Evolutionary conservation across 768 basidiomycete species (phyloP), one percentile per base, ranked within the genome.

Genomic region (Artomyces pyxidatus): DNA sequence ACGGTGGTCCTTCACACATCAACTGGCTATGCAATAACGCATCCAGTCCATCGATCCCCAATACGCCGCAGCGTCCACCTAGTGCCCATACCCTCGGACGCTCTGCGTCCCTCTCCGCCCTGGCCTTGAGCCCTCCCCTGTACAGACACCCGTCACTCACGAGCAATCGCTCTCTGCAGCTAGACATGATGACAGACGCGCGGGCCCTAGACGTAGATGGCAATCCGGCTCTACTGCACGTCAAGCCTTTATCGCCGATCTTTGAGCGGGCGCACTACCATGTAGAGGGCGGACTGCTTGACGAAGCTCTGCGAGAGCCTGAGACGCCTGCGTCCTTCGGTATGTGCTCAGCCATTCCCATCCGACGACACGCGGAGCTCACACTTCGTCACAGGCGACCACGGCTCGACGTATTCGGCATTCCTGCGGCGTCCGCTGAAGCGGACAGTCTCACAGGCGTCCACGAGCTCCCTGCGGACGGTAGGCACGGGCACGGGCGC

Each of bases 381-480:
- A 11, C 17, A n/a, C 9, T 23, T 30, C 22, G 50, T 45, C 30
- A 38, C 49, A 48, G 50, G 38, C 16, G 30, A 29, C 25, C 37
- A 45, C 17, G 45, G 51, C n/a, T 56, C 59, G 22, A 46, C 62
- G 26, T 72, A 76, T 54, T 71, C 73, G 7, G 67, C 79, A 0
- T 86, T 87, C 59, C 68, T 87, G 39, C 71, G 75, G 6, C 76
- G 85, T 2, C 79, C 77, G 11, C 63, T 85, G 49, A 86, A 84
- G 58, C 71, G 84, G 28, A 80, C 84, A 5, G 68, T 75, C 37
- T 83, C 81, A 22, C 72, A 83, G 50, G 76, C 74, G 1, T 85
- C 83, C 28, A 51, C 50, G 26, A 57, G 53, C 45, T 57, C 56
- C 19, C 56, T 51, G 19, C 49, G 43, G 23, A 80, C 80, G 14